Percentiles rank a stretch among this genome's conserved stretches.
These are phyloP conservation scores for Flaveria sonorensis DNA, from an alignment of 129 eudicot genomes.

Conservation along the genomic window DNA sequence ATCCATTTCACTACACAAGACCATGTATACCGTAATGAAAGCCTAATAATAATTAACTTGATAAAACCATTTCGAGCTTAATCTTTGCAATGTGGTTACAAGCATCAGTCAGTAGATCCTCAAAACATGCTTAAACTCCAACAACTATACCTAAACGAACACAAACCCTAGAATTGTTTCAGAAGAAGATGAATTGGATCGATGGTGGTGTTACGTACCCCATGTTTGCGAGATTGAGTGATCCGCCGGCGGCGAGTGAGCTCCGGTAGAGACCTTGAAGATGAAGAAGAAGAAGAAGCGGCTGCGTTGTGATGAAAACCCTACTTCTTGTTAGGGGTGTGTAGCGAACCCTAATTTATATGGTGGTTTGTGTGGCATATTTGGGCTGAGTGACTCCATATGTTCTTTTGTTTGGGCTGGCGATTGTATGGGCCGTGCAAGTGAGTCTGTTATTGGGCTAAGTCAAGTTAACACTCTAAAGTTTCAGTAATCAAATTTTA, in stretches of 20 bases:
- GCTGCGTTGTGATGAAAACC: constrained; percentile 37
- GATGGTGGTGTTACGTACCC: constrained; percentile 13
- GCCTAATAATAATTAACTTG: neutral
- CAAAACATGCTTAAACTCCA: neutral
- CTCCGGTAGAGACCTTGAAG: constrained; percentile 13
- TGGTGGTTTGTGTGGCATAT: neutral
- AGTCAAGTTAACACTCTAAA: no score
- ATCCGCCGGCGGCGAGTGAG: constrained; percentile 8
- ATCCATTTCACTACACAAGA: neutral
- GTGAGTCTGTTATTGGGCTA: neutral
- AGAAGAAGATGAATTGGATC: neutral
- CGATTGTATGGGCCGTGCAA: neutral
- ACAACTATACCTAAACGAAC: neutral
- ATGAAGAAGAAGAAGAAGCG: constrained; percentile 26
- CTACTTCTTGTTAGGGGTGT: constrained; percentile 22
- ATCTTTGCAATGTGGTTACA: neutral
- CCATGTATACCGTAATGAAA: neutral
- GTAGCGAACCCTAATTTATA: constrained; percentile 5
- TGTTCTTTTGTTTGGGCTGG: neutral
- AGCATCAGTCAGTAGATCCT: neutral
- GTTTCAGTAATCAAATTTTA: no score
- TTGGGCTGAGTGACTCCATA: constrained; percentile 11
- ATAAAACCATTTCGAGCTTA: neutral
- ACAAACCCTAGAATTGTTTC: neutral
- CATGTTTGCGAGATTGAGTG: constrained; percentile 37